These are phyloP conservation scores for Hypoxylon sp. DNA, from an alignment of 2,329 filamentous ascomycete species.

Conservation along the genomic window DNA sequence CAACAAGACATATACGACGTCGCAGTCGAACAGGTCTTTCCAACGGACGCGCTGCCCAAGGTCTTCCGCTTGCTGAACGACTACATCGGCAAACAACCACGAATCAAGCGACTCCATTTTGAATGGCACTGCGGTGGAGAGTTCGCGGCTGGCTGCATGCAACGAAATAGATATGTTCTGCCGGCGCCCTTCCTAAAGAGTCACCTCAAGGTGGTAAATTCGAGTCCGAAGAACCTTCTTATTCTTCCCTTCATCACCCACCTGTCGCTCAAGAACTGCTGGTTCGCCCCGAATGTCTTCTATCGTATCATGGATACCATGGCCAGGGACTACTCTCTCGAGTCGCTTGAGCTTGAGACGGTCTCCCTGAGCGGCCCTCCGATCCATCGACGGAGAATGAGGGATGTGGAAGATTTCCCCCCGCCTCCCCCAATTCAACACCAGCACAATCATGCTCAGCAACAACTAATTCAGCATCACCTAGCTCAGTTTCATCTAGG, in stretches of 20 bases:
- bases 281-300: conserved; percentile 73
- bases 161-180: conserved; percentile 73
- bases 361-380: conserved; percentile 73
- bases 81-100: conserved; percentile 63
- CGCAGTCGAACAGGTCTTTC: conserved; percentile 63
- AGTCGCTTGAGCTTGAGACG: conserved; percentile 71
- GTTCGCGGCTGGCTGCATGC: conserved; percentile 71
- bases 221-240: conserved; percentile 58
- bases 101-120: conserved; percentile 72
- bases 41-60: conserved; percentile 65
- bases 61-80: conserved; percentile 68
- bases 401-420: neutral
- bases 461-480: too few species aligned
- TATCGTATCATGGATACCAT: conserved; percentile 66
- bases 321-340: conserved; percentile 60
- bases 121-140: conserved; percentile 79
- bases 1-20: conserved; percentile 67
- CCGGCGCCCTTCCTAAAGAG: conserved; percentile 69
- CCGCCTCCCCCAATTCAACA: too few species aligned
- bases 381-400: conserved; percentile 30
- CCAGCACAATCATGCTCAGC: neutral
- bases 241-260: conserved; percentile 69
- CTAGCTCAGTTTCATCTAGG: too few species aligned
- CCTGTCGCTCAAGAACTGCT: conserved; percentile 77
- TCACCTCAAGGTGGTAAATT: conserved; percentile 41